These are phyloP conservation scores for Vigna mungo DNA, from an alignment of 306 rosid species.

Conservation along the genomic window DNA sequence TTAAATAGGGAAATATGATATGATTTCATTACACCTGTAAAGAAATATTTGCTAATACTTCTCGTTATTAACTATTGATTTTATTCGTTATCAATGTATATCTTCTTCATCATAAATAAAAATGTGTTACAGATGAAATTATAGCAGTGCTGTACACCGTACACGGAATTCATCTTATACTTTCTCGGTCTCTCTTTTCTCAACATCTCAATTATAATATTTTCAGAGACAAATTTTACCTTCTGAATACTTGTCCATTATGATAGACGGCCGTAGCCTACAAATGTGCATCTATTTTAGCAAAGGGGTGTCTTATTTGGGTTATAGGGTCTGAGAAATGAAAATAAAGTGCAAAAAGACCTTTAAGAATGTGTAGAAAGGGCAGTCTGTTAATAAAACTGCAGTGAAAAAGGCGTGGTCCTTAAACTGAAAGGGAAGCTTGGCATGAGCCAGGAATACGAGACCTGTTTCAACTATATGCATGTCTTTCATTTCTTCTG, in stretches of 20 bases:
- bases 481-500: neutral
- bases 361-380: too few relatives aligned
- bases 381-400: neutral
- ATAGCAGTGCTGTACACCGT: too few relatives aligned
- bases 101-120: too few relatives aligned
- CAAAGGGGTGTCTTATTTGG: neutral
- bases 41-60: too few relatives aligned
- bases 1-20: too few relatives aligned
- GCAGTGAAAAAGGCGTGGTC: neutral
- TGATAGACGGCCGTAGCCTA: neutral
- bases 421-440: neutral
- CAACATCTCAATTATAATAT: too few relatives aligned
- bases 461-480: neutral
- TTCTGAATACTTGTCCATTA: neutral
- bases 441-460: neutral
- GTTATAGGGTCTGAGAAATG: neutral
- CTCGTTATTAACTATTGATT: too few relatives aligned
- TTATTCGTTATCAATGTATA: too few relatives aligned
- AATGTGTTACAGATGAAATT: too few relatives aligned
- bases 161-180: too few relatives aligned
- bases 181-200: too few relatives aligned
- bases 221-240: neutral
- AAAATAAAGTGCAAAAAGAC: neutral
- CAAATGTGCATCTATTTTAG: neutral
- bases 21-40: too few relatives aligned